Base-by-base conservation (phyloP, 345 rosid genomes). In the Linum tenue region DNA sequence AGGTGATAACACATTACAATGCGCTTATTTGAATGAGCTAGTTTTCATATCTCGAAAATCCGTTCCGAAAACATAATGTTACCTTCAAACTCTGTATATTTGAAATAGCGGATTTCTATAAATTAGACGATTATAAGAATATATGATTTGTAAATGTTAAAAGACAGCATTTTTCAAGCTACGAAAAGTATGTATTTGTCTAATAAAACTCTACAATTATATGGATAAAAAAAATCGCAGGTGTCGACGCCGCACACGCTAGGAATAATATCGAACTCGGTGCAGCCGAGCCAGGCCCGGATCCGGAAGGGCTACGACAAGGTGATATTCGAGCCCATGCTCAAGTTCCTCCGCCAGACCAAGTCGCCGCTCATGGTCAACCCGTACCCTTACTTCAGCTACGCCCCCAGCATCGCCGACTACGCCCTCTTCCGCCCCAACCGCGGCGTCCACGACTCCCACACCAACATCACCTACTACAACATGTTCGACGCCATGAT, bases 381-480 rank as follows among this genome's bases (percentile, higher is more conserved):
- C 72, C 95, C 98, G 0, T 89, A 92, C 67, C 95, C 98, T 3
- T 92, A 83, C 76, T 92, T 89, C 64, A 73, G 80, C 31, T 86
- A 78, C 68, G 56, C 69, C 0, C 78, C 76, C 0, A 58, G 63
- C 4, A 39, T 67, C 39, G 60, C 73, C 4, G 75, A 89, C 55
- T 92, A 71, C 69, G 77, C 75, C 39, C 75, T 86, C 22, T 92
- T 87, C 85, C 79, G 71, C 42, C 79, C 76, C 0, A 81, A 76
- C 77, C 76, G 53, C 0, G 92, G 60, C 7, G 60, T 57, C 2
- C 60, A 57, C 38, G 60, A 57, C 8, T 37, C 12, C 1, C 11
- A 17, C 60, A 57, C 60, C 60, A 37, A 37, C 31, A 57, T 57
- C 36, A 57, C 60, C 7, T 57, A 57, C 60, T 17, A 31, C 35